A percentile compares a stretch with the other conserved stretches of the same genome.
Evolutionary conservation across 192 early-diverging fungal genomes (phyloP).

Genomic region (Coemansia sp.): DNA sequence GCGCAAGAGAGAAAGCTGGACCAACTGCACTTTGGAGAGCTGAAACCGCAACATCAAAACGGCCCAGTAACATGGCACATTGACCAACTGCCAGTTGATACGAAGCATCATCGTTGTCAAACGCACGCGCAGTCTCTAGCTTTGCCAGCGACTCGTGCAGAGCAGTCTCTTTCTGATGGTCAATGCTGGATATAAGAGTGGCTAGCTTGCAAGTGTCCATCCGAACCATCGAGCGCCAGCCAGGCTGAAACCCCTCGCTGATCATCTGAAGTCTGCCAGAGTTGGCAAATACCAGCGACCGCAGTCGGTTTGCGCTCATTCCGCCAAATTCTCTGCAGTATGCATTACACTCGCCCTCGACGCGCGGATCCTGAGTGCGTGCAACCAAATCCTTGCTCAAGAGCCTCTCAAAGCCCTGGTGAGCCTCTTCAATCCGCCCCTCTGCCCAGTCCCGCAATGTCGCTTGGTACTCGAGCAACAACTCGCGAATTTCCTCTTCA

Average conservation of each 20-base stretch:
- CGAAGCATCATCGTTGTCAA: slow-evolving; percentile 10
- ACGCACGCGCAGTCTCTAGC: slow-evolving; percentile 19
- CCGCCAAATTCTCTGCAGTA: slow-evolving; percentile 44
- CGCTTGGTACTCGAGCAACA: slow-evolving; percentile 27
- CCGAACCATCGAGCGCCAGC: not conserved
- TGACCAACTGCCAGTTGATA: slow-evolving; percentile 31
- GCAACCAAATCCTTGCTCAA: slow-evolving; percentile 12
- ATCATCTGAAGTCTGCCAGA: slow-evolving; percentile 13
- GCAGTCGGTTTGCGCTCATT: slow-evolving; percentile 26
- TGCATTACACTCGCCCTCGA: slow-evolving; percentile 41
- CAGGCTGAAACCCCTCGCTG: not conserved
- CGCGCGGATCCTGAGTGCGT: slow-evolving; percentile 11
- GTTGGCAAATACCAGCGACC: slow-evolving; percentile 27
- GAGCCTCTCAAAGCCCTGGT: slow-evolving; percentile 11
- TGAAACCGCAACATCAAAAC: slow-evolving; percentile 26
- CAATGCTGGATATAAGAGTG: not conserved
- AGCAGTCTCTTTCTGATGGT: not conserved
- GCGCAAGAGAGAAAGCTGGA: not conserved
- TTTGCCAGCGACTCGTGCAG: slow-evolving; percentile 10
- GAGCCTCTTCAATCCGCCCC: slow-evolving; percentile 18
- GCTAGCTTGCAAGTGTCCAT: slow-evolving; percentile 6
- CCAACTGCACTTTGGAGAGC: slow-evolving; percentile 18
- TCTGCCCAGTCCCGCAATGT: slow-evolving; percentile 29
- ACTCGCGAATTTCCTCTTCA: slow-evolving; percentile 29
- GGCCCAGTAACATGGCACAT: slow-evolving; percentile 32